These are phyloP conservation scores for Geosmithia flava DNA, from an alignment of 2,329 filamentous ascomycete genomes.

Conservation along the genomic window DNA sequence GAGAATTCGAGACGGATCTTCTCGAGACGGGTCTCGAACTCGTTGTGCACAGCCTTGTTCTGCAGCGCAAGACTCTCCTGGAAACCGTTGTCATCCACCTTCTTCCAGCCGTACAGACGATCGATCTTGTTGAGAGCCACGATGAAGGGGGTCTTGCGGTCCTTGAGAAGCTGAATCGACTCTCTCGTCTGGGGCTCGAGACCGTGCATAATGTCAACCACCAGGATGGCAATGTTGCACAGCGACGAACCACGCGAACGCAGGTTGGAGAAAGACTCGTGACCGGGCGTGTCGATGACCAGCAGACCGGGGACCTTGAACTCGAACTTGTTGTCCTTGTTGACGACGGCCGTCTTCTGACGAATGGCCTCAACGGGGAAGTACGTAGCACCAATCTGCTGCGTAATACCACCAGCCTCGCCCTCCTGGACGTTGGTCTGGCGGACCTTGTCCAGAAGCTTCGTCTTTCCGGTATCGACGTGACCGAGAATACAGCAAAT, in stretches of 20 bases:
- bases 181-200: conserved; percentile 94
- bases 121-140: conserved; percentile 99
- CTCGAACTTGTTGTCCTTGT: conserved; percentile 78
- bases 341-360: conserved; percentile 89
- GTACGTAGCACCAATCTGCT: conserved; percentile 98
- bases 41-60: conserved; percentile 84
- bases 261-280: conserved; percentile 99
- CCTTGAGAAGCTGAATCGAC: conserved; percentile 87
- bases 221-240: conserved; percentile 97
- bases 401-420: conserved; percentile 97
- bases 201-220: conserved; percentile 99
- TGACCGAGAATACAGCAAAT: conserved; percentile 99
- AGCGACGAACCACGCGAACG: conserved; percentile 94
- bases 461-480: conserved; percentile 99
- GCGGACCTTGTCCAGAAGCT: conserved; percentile 93
- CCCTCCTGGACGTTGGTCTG: conserved; percentile 98
- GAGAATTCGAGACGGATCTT: conserved; percentile 89
- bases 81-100: conserved; percentile 97
- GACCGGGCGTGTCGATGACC: conserved; percentile 95
- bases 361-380: conserved; percentile 90
- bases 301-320: conserved; percentile 96
- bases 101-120: conserved; percentile 98
- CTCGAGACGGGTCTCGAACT: conserved; percentile 82
- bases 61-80: conserved; percentile 82
- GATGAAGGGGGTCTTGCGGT: conserved; percentile 94